Evolutionary conservation across 2,329 filamentous ascomycete genomes (phyloP), one percentile per base, ranked within the genome.

Genomic region (Pestalotiopsis sp.): DNA sequence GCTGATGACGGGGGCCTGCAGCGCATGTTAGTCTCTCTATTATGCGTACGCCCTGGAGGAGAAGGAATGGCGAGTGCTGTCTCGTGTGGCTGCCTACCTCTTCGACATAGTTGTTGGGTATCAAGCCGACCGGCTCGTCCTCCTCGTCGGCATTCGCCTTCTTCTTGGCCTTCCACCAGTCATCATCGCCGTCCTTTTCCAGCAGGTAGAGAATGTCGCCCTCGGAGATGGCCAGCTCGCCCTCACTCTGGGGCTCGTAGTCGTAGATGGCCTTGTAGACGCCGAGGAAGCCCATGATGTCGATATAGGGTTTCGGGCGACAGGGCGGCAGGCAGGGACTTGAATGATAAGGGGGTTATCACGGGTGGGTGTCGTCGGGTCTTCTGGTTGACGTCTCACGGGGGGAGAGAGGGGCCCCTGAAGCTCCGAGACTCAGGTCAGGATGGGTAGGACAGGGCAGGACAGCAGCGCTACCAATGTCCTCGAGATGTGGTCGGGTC

Each of bases 161-260:
- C 86, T 97, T 97, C 86, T 97, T 97, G 62, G 93, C 94, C 80
- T 91, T 96, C 96, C 96, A 98, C 96, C 96, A 98, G 78, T 94
- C 82, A 90, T 90, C 87, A 41, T 93, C 90, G 64, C 82, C 79
- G 72, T 90, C 92, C 83, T 97, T 97, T 76, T 97, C 93, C 68
- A 97, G 83, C 68, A 98, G 87, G 81, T 95, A 98, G 69, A 98
- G 89, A 71, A 98, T 80, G 81, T 98, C 95, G 69, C 94, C 94
- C 77, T 98, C 95, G 68, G 83, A 85, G 75, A 98, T 92, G 72
- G 91, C 87, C 70, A 98, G 87, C 87, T 98, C 95, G 73, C 92
- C 92, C 76, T 93, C 92, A 75, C 90, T 91, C 81, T 97, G 94
- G 71, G 95, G 94, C 78, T 87, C 86, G 84, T 98, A 98, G 84